Percentiles rank a stretch among this genome's conserved stretches.
Conservation (phyloP, 2,329 filamentous ascomycete species). For the Epichloe brachyelytri region DNA sequence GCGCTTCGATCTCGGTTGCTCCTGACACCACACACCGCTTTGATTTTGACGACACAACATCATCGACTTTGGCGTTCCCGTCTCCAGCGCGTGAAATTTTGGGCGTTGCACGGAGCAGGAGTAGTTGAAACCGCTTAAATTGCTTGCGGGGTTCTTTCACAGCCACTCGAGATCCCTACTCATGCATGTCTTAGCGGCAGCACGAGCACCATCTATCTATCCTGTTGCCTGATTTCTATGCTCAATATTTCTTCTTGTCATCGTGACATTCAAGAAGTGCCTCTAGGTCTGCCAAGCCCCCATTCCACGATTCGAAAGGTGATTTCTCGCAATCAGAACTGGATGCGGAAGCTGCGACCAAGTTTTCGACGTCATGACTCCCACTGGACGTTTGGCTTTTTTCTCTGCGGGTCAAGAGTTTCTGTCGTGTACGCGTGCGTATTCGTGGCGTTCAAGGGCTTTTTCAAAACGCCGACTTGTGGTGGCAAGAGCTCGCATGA, state of each 20-base stretch:
- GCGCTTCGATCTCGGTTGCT: not conserved
- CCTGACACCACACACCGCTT: not conserved
- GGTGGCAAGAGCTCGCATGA: no score
- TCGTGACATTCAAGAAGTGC: not conserved
- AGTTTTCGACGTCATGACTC: not conserved
- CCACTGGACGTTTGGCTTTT: not conserved
- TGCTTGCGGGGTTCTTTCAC: not conserved
- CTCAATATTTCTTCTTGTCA: not conserved
- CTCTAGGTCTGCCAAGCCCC: not conserved
- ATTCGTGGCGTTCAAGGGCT: no score
- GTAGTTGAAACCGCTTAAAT: no score
- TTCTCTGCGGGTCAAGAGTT: no score
- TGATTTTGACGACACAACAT: not conserved
- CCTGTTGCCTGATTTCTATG: not conserved
- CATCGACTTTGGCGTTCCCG: no score
- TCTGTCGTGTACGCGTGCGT: no score
- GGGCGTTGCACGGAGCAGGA: no score
- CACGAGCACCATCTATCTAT: not conserved
- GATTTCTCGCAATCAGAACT: not conserved
- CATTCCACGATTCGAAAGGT: not conserved
- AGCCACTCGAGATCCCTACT: not conserved
- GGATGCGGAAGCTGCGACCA: not conserved
- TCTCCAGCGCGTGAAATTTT: no score
- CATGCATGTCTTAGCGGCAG: not conserved
- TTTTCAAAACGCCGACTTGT: no score